A percentile compares a stretch with the other conserved stretches of the same genome.
These are phyloP conservation scores for Beauveria sp. DNA, from an alignment of 2,329 filamentous ascomycete species.

Conservation along the genomic window DNA sequence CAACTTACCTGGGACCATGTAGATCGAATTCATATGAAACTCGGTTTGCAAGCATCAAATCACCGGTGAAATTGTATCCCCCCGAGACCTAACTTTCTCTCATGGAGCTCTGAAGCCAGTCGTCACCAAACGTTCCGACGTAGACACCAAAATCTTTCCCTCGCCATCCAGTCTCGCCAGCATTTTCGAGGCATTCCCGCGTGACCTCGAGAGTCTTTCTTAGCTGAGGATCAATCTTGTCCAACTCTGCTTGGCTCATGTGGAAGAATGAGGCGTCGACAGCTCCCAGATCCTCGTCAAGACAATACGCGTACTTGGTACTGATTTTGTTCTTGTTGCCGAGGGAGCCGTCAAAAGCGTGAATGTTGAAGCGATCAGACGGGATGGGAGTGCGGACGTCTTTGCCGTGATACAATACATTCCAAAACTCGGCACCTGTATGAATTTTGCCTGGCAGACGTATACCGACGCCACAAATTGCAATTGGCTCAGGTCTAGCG, in stretches of 20 bases:
- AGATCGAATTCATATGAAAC: constrained; percentile 24
- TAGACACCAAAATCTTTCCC: constrained; percentile 22
- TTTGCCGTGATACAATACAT: too few species aligned
- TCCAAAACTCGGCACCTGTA: too few species aligned
- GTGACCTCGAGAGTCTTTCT: constrained; percentile 21
- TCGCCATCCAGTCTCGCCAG: constrained; percentile 19
- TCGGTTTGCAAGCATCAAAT: constrained; percentile 23
- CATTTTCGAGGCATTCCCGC: constrained; percentile 21
- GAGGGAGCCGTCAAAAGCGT: too few species aligned
- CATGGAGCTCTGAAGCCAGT: constrained; percentile 17
- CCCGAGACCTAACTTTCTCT: constrained; percentile 16
- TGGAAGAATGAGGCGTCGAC: neutral
- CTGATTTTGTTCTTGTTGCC: too few species aligned
- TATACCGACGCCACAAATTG: too few species aligned
- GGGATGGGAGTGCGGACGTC: too few species aligned
- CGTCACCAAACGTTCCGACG: constrained; percentile 24
- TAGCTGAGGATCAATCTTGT: constrained; percentile 24
- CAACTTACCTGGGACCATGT: constrained; percentile 16
- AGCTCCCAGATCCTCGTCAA: too few species aligned
- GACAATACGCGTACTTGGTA: too few species aligned
- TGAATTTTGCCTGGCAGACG: too few species aligned
- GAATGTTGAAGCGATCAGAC: too few species aligned
- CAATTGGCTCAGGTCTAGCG: too few species aligned
- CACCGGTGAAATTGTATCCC: constrained; percentile 17
- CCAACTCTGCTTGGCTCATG: neutral